Evolutionary conservation across 257 asterid species (phyloP).

Genomic region (Salvia splendens): DNA sequence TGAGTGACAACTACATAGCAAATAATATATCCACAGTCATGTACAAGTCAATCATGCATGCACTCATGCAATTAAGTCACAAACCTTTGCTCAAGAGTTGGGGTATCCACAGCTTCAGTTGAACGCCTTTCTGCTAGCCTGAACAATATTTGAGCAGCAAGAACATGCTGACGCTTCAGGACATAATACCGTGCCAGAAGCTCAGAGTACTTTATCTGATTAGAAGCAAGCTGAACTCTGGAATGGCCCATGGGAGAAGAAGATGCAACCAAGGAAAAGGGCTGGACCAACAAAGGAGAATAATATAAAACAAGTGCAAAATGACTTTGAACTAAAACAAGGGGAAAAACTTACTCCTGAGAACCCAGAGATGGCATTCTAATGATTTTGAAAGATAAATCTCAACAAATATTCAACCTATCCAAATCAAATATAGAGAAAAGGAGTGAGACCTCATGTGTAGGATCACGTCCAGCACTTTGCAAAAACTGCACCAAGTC

Average conservation of each 20-base stretch:
- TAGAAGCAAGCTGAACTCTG: conserved; percentile 50
- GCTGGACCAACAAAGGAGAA: conserved; percentile 46
- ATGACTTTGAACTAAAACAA: conserved; percentile 25
- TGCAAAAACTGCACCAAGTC: conserved; percentile 94
- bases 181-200: conserved; percentile 95
- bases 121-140: conserved; percentile 92
- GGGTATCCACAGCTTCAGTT: conserved; percentile 65
- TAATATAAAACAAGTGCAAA: conserved; percentile 1
- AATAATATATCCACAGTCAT: background rate
- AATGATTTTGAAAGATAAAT: conserved; percentile 14
- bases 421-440: conserved; percentile 24
- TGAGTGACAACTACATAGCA: conserved; percentile 18
- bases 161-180: conserved; percentile 83
- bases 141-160: conserved; percentile 91
- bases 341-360: background rate
- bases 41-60: conserved; percentile 27
- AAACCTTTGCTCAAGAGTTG: conserved; percentile 93
- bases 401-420: conserved; percentile 23
- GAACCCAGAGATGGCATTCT: conserved; percentile 16
- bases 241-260: conserved; percentile 57
- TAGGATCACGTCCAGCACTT: conserved; percentile 77
- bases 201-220: conserved; percentile 75
- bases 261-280: conserved; percentile 50
- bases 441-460: conserved; percentile 59
- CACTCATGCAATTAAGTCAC: conserved; percentile 24